Conservation (phyloP, 495 filamentous ascomycete species). For the Aspergillus bridgeri region DNA sequence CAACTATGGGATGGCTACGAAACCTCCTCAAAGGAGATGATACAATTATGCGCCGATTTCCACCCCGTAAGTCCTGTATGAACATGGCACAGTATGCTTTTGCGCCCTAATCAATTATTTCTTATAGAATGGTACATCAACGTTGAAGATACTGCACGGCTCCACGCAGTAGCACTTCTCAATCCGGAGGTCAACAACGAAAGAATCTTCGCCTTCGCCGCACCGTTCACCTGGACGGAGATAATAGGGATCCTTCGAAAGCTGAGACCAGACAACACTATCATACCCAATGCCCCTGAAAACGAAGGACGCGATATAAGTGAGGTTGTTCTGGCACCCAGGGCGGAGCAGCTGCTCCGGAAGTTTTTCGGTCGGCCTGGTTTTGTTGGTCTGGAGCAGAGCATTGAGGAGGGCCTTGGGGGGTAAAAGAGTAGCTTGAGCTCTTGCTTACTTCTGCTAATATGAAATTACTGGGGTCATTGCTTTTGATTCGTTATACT, state of each 20-base stretch:
- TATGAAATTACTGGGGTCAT: too few species aligned
- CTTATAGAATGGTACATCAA: constrained; percentile 34
- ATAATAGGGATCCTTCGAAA: constrained; percentile 12
- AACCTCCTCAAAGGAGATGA: not conserved
- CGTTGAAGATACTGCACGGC: constrained; percentile 44
- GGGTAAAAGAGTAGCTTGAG: not conserved
- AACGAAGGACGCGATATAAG: not conserved
- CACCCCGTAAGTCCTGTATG: not conserved
- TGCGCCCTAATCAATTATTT: not conserved
- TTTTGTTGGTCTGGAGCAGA: not conserved
- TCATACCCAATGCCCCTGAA: not conserved
- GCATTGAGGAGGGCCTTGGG: not conserved
- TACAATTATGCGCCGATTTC: not conserved
- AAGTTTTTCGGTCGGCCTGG: not conserved
- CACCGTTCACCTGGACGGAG: constrained; percentile 34
- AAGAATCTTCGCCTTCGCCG: constrained; percentile 45
- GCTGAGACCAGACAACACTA: not conserved
- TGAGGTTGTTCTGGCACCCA: not conserved
- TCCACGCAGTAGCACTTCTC: constrained; percentile 48
- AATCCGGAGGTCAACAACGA: constrained; percentile 36
- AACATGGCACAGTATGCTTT: too few species aligned
- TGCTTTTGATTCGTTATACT: too few species aligned
- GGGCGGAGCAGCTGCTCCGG: not conserved
- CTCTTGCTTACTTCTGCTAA: not conserved
- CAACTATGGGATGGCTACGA: not conserved